A percentile compares a stretch with the other conserved stretches of the same genome.
phyloP scores from a whole-genome alignment of 2,329 filamentous ascomycete species.

The Claviceps monticola region DNA sequence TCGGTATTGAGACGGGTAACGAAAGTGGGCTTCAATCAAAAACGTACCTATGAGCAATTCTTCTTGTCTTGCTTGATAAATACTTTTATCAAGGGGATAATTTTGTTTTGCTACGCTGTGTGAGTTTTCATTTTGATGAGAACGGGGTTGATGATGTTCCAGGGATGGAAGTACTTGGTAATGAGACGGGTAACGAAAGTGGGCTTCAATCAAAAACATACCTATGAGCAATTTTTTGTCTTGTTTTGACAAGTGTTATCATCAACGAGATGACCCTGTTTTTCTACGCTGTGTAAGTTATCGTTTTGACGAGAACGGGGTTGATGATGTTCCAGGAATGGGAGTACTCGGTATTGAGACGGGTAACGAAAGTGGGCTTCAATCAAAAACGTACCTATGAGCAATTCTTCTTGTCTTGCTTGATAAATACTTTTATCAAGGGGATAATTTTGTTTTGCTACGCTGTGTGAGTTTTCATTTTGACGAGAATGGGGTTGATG shows the following conservation, averaged over 20 bases:
- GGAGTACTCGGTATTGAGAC: background rate
- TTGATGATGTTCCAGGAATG: too few relatives aligned
- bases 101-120: background rate
- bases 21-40: background rate
- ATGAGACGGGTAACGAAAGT: background rate
- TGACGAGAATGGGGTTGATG: too few relatives aligned
- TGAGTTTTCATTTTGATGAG: background rate
- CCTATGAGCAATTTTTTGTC: background rate
- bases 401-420: background rate
- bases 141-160: background rate
- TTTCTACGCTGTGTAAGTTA: background rate
- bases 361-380: background rate
- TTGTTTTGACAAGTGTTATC: background rate
- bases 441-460: background rate
- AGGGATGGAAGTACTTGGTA: background rate
- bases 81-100: background rate
- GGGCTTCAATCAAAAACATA: background rate
- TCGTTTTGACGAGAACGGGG: background rate
- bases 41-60: background rate
- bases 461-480: background rate
- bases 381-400: background rate
- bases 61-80: background rate
- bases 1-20: background rate
- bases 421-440: background rate
- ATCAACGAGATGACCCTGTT: too few relatives aligned